Evolutionary conservation across 2,329 filamentous ascomycete genomes (phyloP).

Genomic region (Cordyceps javanica): DNA sequence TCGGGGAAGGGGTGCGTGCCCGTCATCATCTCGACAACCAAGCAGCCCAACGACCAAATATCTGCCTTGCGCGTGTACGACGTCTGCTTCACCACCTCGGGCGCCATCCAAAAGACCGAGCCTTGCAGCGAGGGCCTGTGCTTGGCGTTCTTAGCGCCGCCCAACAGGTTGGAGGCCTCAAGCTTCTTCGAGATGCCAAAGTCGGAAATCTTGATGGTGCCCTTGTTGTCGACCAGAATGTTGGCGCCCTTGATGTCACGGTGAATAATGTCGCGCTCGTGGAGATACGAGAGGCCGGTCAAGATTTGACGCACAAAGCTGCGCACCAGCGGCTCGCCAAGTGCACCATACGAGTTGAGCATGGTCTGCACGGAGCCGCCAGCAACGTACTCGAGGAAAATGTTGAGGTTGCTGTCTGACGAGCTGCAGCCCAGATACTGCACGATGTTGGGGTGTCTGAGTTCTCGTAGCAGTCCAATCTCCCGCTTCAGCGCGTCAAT

Average conservation of each 20-base stretch:
- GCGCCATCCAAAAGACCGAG: constrained; percentile 99
- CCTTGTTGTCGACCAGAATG: constrained; percentile 97
- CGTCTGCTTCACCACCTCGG: constrained; percentile 95
- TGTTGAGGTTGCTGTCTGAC: constrained; percentile 87
- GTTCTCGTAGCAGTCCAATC: constrained; percentile 85
- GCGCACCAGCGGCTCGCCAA: constrained; percentile 86
- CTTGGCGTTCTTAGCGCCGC: constrained; percentile 59
- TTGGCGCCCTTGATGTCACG: constrained; percentile 99
- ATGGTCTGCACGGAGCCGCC: constrained; percentile 97
- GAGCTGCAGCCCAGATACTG: constrained; percentile 95
- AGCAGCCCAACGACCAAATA: constrained; percentile 94
- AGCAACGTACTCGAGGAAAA: constrained; percentile 98
- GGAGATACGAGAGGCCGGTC: constrained; percentile 84
- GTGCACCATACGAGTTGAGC: constrained; percentile 95
- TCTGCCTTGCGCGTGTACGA: constrained; percentile 97
- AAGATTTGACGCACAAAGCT: constrained; percentile 97
- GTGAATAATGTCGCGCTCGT: constrained; percentile 93
- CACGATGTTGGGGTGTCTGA: constrained; percentile 95
- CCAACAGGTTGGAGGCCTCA: constrained; percentile 80
- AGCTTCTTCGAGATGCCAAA: constrained; percentile 98
- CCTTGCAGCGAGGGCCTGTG: constrained; percentile 80
- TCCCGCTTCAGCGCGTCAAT: constrained; percentile 95
- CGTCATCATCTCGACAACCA: constrained; percentile 99
- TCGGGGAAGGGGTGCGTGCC: constrained; percentile 94
- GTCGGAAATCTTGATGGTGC: constrained; percentile 97